Evolutionary conservation across 2,329 filamentous ascomycete species (phyloP).

Genomic region (Calonectria pteridis): DNA sequence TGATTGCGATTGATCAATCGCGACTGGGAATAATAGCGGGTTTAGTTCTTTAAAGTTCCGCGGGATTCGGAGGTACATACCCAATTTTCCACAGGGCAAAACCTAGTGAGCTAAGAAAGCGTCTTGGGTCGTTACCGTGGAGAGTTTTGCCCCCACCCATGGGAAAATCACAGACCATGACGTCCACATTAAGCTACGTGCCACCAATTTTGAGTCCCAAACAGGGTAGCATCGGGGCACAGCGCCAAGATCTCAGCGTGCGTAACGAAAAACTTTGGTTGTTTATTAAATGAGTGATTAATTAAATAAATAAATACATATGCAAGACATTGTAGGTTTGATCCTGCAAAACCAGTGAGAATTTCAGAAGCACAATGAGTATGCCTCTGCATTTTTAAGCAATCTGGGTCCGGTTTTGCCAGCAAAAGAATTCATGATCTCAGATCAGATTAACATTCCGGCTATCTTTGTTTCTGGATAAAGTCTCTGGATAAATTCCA

Average conservation of each 20-base stretch:
- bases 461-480: neutral
- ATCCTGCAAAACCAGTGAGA: neutral
- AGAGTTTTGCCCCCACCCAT: neutral
- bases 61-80: no score
- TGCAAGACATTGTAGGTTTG: neutral
- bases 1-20: neutral
- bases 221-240: neutral
- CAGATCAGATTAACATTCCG: neutral
- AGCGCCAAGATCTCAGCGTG: neutral
- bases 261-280: neutral
- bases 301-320: neutral
- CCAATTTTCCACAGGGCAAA: no score
- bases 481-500: neutral
- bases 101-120: no score
- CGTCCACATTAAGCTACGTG: neutral
- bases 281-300: neutral
- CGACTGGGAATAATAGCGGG: neutral
- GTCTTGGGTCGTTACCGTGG: no score
- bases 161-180: neutral
- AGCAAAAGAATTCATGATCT: neutral
- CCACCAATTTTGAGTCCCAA: neutral
- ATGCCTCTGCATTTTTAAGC: neutral
- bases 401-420: neutral
- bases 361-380: neutral
- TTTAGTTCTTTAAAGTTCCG: no score